Evolutionary conservation across 78 protist species (phyloP).

Genomic region (Goniomonas avonlea): DNA sequence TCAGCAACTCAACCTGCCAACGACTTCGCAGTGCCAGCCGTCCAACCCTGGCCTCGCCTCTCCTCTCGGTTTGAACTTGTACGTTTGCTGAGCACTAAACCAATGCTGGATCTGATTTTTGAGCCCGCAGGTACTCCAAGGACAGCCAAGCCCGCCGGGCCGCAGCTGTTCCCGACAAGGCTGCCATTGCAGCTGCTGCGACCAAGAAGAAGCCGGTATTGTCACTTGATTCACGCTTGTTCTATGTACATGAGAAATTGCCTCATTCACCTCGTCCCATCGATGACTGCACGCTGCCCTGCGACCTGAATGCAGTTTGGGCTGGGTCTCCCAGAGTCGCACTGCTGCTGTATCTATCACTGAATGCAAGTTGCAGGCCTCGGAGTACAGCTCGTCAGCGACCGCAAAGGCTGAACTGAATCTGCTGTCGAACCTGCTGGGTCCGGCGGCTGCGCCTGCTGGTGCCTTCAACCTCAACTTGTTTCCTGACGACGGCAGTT

Average conservation of each 20-base stretch:
- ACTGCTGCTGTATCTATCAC: neutral
- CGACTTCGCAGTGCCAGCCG: neutral
- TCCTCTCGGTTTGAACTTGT: too few species aligned
- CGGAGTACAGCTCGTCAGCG: neutral
- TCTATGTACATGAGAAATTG: neutral
- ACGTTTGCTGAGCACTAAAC: too few species aligned
- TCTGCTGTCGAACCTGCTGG: neutral
- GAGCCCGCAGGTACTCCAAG: too few species aligned
- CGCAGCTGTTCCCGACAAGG: too few species aligned
- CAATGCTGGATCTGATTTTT: too few species aligned
- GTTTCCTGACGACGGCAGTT: neutral
- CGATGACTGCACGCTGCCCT: neutral
- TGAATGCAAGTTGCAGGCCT: neutral
- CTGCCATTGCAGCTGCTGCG: too few species aligned
- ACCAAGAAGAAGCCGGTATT: too few species aligned
- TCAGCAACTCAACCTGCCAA: neutral
- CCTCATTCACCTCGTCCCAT: neutral
- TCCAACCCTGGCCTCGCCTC: too few species aligned
- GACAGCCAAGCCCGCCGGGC: too few species aligned
- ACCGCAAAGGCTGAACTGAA: neutral
- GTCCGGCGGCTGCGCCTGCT: neutral
- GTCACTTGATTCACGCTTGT: neutral
- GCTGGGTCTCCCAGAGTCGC: too few species aligned
- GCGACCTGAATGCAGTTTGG: neutral
- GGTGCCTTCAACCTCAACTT: constrained; percentile 1